Conservation (phyloP, 75 land plant genomes). For the Picea sitchensis region DNA sequence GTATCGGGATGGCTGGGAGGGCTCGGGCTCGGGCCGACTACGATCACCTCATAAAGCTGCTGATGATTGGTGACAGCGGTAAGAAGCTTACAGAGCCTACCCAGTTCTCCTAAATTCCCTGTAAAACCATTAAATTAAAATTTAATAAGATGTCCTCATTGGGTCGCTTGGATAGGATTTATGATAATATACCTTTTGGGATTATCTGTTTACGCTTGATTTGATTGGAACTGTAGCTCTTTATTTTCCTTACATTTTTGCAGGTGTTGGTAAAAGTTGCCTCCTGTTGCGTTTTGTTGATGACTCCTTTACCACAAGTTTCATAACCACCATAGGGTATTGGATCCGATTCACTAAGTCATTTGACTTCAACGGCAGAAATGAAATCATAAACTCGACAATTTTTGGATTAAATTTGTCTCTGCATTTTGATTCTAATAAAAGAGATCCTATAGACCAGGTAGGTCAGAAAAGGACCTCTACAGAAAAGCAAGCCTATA, state of each 20-base stretch:
- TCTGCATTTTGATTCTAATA: no score
- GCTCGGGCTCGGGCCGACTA: slow-evolving; percentile 56
- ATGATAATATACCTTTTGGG: no score
- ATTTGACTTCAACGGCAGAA: no score
- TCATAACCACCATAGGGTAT: slow-evolving; percentile 84
- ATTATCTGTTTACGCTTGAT: no score
- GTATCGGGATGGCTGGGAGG: slow-evolving; percentile 36
- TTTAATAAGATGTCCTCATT: not conserved
- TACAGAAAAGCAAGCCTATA: no score
- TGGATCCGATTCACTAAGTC: not conserved
- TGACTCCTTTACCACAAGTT: slow-evolving; percentile 84
- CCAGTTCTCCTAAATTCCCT: not conserved
- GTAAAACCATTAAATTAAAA: not conserved
- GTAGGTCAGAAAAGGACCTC: no score
- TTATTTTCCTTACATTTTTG: not conserved
- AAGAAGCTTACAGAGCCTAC: slow-evolving; percentile 8
- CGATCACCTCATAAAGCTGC: slow-evolving; percentile 64
- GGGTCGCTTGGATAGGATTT: not conserved
- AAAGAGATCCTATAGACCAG: no score
- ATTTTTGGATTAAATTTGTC: no score
- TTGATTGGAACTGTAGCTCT: no score
- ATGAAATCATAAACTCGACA: no score
- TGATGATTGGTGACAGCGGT: slow-evolving; percentile 68
- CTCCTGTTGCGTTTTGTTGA: slow-evolving; percentile 74
- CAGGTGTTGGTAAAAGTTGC: slow-evolving; percentile 87